Evolutionary conservation across 495 filamentous ascomycete species (phyloP), one percentile per base, ranked within the genome.

Genomic region (Pseudotulostoma volvatum): DNA sequence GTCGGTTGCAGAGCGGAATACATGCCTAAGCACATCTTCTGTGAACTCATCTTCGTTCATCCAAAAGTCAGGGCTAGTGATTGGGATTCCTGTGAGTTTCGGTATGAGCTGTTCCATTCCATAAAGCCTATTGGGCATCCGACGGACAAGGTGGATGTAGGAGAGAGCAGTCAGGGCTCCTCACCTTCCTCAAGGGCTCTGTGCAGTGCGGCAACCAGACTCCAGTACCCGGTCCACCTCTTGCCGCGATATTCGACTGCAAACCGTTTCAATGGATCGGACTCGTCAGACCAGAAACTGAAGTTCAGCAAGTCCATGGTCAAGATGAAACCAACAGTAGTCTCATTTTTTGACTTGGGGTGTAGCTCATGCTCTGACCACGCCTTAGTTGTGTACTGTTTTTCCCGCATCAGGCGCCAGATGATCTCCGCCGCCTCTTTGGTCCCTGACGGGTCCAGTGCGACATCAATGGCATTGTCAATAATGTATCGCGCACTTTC

Each of bases 241-340:
- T 74, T 77, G 18, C 76, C 86, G 15, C 68, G 70, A 53, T 93
- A 96, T 31, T 79, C 75, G 4, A 96, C 66, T 7, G 77, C 66
- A 57, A 92, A 96, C 20, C 81, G 63, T 44, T 79, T 67, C 8
- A 71, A 64, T 21, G 73, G 67, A 15, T 68, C 61, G 3, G 56
- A 43, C 37, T 63, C 61, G 21, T 78, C 77, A 17, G 82, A 88
- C 87, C 88, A 97, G 57, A 97, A 97, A 19, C 76, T 86, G 49
- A 96, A 97, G 53, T 97, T 97, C 39, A 97, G 63, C 9, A 97
- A 54, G 52, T 97, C 90, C 84, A 96, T 92, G 9, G 81, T 81
- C 54, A 97, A 95, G 35, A 97, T 85, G 50, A 96, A 95, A 44
- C 84, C 74, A 8, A 93, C 73, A 0, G 82, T 82, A 28, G 59